Evolutionary conservation across 371 early-diverging fungal genomes (phyloP).

Genomic region (Mortierella sp.): DNA sequence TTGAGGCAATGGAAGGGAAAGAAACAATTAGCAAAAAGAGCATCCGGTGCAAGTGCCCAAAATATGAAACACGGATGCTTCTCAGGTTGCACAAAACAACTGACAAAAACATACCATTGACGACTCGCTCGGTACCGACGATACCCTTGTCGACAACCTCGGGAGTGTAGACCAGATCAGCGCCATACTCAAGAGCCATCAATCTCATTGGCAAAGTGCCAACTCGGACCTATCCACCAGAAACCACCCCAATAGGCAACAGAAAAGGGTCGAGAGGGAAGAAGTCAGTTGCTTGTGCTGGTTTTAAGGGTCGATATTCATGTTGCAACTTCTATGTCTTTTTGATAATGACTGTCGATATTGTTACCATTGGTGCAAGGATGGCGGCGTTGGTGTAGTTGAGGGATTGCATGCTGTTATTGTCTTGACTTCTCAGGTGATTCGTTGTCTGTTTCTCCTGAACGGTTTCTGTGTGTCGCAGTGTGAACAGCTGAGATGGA

Average conservation of each 20-base stretch:
- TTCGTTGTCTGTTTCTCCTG: no score
- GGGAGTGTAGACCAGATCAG: constrained; percentile 93
- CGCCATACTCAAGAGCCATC: constrained; percentile 88
- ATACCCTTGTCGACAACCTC: constrained; percentile 93
- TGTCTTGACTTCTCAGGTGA: no score
- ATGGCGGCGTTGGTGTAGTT: constrained; percentile 75
- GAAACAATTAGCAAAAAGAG: constrained; percentile 6
- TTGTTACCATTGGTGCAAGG: constrained; percentile 90
- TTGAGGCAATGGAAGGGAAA: background rate
- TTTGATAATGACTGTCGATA: background rate
- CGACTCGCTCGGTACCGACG: constrained; percentile 80
- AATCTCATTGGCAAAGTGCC: constrained; percentile 92
- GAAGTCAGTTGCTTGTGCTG: background rate
- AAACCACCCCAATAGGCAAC: no score
- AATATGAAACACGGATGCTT: no score
- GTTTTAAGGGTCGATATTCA: no score
- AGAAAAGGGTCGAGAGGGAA: background rate
- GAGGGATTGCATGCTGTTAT: constrained; percentile 21
- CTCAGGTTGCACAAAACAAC: background rate
- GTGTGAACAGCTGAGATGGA: background rate
- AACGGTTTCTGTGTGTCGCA: background rate
- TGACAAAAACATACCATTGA: constrained; percentile 68
- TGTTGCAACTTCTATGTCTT: background rate
- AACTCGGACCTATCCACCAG: constrained; percentile 85
- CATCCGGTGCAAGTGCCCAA: no score